These are phyloP conservation scores for Boechera divaricarpa DNA, from an alignment of 345 rosid genomes.

Conservation along the genomic window DNA sequence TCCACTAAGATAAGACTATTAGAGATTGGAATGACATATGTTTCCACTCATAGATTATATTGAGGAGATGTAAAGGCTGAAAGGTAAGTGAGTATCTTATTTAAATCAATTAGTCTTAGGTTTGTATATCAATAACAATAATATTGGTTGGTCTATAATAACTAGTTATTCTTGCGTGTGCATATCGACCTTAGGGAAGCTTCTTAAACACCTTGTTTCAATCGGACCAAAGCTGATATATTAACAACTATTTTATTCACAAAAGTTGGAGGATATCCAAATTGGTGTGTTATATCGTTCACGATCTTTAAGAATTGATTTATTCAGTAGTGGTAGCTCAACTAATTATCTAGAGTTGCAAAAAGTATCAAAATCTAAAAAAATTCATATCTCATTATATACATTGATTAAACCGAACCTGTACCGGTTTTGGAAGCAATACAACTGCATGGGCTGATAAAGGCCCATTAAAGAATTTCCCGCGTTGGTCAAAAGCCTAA, in stretches of 20 bases:
- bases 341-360: too few species aligned
- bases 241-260: neutral
- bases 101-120: slow-evolving; percentile 3
- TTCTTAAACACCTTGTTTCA: neutral
- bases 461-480: slow-evolving; percentile 32
- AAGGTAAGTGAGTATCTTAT: slow-evolving; percentile 3
- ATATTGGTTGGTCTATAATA: neutral
- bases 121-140: neutral
- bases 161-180: neutral
- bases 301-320: neutral
- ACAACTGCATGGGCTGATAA: neutral
- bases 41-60: slow-evolving; percentile 25
- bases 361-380: too few species aligned
- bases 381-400: neutral
- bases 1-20: slow-evolving; percentile 25
- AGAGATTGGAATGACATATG: neutral
- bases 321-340: neutral
- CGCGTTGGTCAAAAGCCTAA: slow-evolving; percentile 9
- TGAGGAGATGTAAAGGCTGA: slow-evolving; percentile 7
- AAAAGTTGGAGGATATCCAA: neutral
- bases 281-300: neutral
- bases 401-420: neutral
- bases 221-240: neutral
- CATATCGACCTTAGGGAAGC: neutral
- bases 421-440: slow-evolving; percentile 2